Conservation (phyloP, 371 early-diverging fungal species). For the Dinochytrium kinnereticum region DNA sequence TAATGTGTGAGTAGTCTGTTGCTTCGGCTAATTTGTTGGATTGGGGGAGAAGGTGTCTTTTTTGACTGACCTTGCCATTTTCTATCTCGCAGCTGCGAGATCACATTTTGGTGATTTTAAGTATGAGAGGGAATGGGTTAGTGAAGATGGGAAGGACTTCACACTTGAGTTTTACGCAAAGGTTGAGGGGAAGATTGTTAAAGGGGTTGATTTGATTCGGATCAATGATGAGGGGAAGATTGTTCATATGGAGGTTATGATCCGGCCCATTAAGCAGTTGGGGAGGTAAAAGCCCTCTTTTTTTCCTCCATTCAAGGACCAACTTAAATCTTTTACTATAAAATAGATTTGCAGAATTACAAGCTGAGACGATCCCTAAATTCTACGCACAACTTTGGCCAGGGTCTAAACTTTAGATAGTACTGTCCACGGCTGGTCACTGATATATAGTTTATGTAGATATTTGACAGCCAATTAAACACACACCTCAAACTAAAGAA, state of each 20-base stretch:
- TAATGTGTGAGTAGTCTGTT: background rate
- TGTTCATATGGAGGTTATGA: slow-evolving; percentile 37
- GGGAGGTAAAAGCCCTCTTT: slow-evolving; percentile 9
- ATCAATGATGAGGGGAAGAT: slow-evolving; percentile 17
- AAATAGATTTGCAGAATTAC: slow-evolving; percentile 34
- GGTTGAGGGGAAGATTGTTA: slow-evolving; percentile 12
- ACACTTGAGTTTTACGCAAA: slow-evolving; percentile 32
- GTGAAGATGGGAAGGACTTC: slow-evolving; percentile 23
- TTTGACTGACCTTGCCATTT: background rate
- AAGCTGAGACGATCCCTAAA: slow-evolving; percentile 21
- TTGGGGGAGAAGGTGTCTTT: background rate
- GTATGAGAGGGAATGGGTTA: slow-evolving; percentile 31
- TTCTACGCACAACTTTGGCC: slow-evolving; percentile 12
- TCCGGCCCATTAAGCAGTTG: slow-evolving; percentile 35
- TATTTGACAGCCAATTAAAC: too few species aligned
- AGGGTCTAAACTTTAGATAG: background rate
- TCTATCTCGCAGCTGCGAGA: slow-evolving; percentile 17
- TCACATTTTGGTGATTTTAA: slow-evolving; percentile 31
- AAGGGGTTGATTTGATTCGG: slow-evolving; percentile 31
- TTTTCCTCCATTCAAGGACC: background rate
- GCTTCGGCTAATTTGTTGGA: background rate
- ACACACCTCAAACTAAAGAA: too few species aligned
- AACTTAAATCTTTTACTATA: too few species aligned
- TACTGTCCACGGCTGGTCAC: too few species aligned
- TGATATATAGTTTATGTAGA: too few species aligned